Base-by-base conservation (phyloP, 306 rosid genomes). In the Acacia crassicarpa region DNA sequence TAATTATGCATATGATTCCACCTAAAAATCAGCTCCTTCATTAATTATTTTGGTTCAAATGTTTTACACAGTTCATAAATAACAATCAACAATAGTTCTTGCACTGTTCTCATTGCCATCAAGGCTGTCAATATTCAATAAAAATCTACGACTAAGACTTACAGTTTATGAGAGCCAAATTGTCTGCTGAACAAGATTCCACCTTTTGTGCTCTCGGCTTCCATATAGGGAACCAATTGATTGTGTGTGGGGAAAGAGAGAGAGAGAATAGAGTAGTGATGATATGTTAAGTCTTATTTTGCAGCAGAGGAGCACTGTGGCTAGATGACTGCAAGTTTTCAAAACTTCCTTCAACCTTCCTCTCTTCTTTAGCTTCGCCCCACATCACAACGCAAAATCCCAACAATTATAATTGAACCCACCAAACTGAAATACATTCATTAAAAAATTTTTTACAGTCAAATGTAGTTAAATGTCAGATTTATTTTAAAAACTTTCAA, bases 331-430 rank as follows among this genome's bases (percentile, higher is more conserved):
- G 74, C 61, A 66, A 72, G n/a, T 49, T 77, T 45, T 49, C 78
- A 35, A 30, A 9, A 10, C 19, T 69, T 22, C 0, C 45, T 13
- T 43, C 79, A 20, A 15, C 23, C 59, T 51, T 14, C 80, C 81
- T 49, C 41, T 79, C 86, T 67, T 87, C 88, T 69, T 59, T 80
- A 62, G 87, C 84, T 63, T 91, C 89, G 1, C 91, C 94, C 94
- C 89, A 85, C 78, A 78, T 54, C 63, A 85, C 87, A 22, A 27
- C 85, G 75, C 84, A 87, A 88, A 88, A 88, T 46, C 89, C 92
- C 8, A 69, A 19, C 87, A 20, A 87, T 85, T 83, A 87, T 71
- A 25, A 76, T 77, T 17, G 87, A 77, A 6, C 94, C 92, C 71
- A 90, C 30, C 82, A 90, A 80, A 61, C 91, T 88, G 85, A 82